Base-by-base conservation (phyloP, 305 asterid species). In the Fraxinus ornus region DNA sequence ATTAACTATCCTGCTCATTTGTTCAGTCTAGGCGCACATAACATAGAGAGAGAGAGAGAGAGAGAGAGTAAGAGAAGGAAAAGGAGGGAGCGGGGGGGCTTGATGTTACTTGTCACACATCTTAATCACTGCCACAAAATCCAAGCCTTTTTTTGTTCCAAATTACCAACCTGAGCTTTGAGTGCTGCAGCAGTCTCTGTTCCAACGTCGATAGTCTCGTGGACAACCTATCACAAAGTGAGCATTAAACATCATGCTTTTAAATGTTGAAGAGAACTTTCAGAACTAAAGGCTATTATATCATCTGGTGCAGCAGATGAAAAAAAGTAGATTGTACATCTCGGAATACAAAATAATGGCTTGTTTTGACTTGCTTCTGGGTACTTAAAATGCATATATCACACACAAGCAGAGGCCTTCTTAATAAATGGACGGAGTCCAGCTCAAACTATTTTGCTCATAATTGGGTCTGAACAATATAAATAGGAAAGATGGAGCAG, bases 181-280 rank as follows among this genome's bases (percentile, higher is more conserved):
- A 95, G 94, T 84, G 98, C 94, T 74, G 97, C 94, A 64, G 99
- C 98, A 77, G 99, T 93, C 84, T 95, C 98, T 8, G 98, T 94
- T 82, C 99, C 99, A 84, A 94, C 98, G 79, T 90, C 88, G 77
- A 94, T 30, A 39, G 99, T 93, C 10, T 93, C 93, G 52, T 92
- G 98, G 84, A 95, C 98, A 87, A 95, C 99, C 99, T 95, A 87
- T 33, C 70, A 79, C 82, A 86, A 84, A 78, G 13, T 80, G 82
- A 81, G 76, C 71, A 85, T 72, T 66, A 81, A 82, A 30, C 44
- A 75, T 84, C 79, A 85, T 80, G 79, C 77, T 83, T 79, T 66
- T 83, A 57, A 83, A 64, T 79, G 72, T 30, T 57, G 33, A 66
- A 83, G 75, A 77, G 73, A 30, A 80, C 13, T 81, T 79, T 32